phyloP scores from a whole-genome alignment of 495 filamentous ascomycete species.

The Aspergillus ostianus region DNA sequence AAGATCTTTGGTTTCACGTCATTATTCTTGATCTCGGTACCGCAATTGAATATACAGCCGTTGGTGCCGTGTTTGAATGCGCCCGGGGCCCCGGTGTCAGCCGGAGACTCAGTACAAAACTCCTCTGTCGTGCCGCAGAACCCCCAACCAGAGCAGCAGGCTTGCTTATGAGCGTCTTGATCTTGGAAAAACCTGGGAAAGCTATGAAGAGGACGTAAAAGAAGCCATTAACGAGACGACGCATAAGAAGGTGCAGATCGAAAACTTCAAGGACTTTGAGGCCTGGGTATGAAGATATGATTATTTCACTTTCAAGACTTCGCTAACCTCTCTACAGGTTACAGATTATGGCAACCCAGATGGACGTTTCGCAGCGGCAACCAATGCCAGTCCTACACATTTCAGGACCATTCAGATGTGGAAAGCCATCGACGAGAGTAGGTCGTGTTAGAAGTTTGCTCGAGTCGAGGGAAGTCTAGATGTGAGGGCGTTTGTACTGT shows the following conservation, averaged over 20 bases:
- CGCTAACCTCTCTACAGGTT: no score
- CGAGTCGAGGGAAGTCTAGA: no score
- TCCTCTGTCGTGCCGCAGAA: slow-evolving; percentile 27
- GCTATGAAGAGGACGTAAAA: background rate
- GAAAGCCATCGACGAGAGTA: no score
- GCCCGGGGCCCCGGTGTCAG: slow-evolving; percentile 35
- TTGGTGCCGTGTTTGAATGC: slow-evolving; percentile 29
- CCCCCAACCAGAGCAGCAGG: no score
- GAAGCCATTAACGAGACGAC: background rate
- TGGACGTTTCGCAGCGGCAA: no score
- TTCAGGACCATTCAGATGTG: no score
- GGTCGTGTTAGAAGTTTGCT: no score
- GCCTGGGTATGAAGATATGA: no score
- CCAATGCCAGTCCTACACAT: no score
- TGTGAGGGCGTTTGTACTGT: no score
- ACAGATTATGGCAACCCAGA: no score
- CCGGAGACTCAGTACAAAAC: slow-evolving; percentile 40
- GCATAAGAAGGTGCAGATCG: background rate
- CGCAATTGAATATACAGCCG: slow-evolving; percentile 52
- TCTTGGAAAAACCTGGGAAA: background rate
- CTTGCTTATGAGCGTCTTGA: background rate
- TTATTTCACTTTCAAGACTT: no score
- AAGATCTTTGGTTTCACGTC: slow-evolving; percentile 7
- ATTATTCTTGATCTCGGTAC: slow-evolving; percentile 32
- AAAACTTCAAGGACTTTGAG: background rate